Evolutionary conservation across 1,284 basidiomycete genomes (phyloP).

Genomic region (Cryptococcus hybrid): DNA sequence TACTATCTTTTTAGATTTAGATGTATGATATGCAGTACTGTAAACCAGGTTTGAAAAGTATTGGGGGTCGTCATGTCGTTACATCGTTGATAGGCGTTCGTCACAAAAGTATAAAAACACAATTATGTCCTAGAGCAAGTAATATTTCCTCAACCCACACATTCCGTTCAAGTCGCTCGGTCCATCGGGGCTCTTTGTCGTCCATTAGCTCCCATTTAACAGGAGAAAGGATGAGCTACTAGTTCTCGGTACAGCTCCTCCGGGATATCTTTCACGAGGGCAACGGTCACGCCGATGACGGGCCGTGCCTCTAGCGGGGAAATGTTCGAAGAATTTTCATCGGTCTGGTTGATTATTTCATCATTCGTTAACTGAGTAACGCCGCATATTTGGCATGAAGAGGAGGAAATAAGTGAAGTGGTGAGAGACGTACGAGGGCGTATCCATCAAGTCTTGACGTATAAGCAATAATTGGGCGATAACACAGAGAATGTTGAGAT

Average conservation of each 20-base stretch:
- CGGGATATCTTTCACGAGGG: constrained; percentile 85
- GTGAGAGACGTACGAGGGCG: constrained; percentile 62
- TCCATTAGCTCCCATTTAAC: background rate
- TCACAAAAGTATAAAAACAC: no score
- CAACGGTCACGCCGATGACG: constrained; percentile 88
- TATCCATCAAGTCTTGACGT: constrained; percentile 80
- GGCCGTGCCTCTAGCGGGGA: constrained; percentile 83
- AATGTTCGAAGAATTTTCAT: constrained; percentile 95
- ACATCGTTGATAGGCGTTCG: no score
- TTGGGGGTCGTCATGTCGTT: no score
- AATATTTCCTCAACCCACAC: no score
- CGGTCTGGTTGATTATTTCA: constrained; percentile 58
- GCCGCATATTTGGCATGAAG: background rate
- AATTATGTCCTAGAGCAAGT: no score
- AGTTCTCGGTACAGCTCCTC: constrained; percentile 85
- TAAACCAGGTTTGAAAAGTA: no score
- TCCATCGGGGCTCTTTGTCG: background rate
- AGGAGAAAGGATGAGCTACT: constrained; percentile 71
- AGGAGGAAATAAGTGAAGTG: background rate
- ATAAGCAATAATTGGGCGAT: constrained; percentile 91
- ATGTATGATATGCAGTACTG: no score
- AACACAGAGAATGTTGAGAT: constrained; percentile 92
- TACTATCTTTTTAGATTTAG: no score
- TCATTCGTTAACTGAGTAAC: background rate
- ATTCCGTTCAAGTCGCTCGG: no score